Evolutionary conservation across 1,284 basidiomycete species (phyloP), one percentile per base, ranked within the genome.

Genomic region (Mycosarcoma maydis): DNA sequence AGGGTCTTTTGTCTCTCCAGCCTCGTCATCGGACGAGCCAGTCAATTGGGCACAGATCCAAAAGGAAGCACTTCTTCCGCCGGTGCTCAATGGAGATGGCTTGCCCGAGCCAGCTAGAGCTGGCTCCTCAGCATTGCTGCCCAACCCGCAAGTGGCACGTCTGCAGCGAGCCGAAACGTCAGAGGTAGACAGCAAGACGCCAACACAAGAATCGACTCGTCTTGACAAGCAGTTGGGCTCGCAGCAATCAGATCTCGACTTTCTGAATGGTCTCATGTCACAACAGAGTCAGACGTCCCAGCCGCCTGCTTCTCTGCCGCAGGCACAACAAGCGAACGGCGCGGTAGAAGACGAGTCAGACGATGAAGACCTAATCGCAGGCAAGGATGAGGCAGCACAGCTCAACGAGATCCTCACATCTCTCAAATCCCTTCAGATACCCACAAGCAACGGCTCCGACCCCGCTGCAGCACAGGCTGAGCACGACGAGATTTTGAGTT

Each of bases 351-450:
- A 29, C 5, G 43, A 40, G 0, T 24, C 47, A 0, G 36, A 48
- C 4, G 17, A 22, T 4, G 48, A 55, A 13, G 48, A 44, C 9
- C 10, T 16, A 16, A 23, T 17, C 13, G 19, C 37, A 9, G 55
- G 47, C 22, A 49, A 52, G 16, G 51, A 55, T 39, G 66, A 69
- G 46, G 59, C 59, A 10, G 58, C 48, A 11, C 66, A 69, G 51
- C 54, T 69, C 40, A 51, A 64, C 29, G 59, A 62, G 42, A 69
- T 69, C 17, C 58, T 69, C 6, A 55, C 66, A 20, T 62, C 66
- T 26, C 59, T 69, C 36, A 58, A 56, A 39, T 37, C 66, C 3
- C 48, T 69, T 38, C 49, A 64, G 43, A 69, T 69, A 37, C 66
- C 66, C 46, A 23, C 55, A 34, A 51, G 47, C 40, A 32, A 47